Base-by-base conservation (phyloP, 108 stramenopile genomes). In the Nitzschia palea region DNA sequence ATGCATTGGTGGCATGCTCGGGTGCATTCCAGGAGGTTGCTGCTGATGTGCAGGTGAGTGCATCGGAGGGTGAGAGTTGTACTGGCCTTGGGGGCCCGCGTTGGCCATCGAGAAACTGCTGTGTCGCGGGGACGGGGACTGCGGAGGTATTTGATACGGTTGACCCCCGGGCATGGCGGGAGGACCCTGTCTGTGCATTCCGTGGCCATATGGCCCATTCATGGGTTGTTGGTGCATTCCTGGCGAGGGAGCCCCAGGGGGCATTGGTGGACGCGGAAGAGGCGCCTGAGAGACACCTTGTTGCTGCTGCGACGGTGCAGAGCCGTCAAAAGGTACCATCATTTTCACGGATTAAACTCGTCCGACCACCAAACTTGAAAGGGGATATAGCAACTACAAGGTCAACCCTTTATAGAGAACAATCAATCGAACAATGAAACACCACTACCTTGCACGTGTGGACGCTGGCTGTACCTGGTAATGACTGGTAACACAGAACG, bases 261-360 rank as follows among this genome's bases (percentile, higher is more conserved):
- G 68, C 70, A 88, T 80, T 51, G 79, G 87, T 17, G 71, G 78
- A 37, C 79, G 78, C 2, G 68, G 74, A 52, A 69, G 48, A 1
- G 73, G 65, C 37, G 73, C 64, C 27, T 54, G 73, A 8, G 55
- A 65, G 8, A 64, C 67, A 28, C 73, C 67, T 32, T 75, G 70
- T 56, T 81, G 79, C 45, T 82, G 81, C 68, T 80, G 84, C 34
- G 76, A 55, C 29, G 73, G 68, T 34, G 72, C 67, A 34, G 80
- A 65, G n/a, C 75, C 75, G 58, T 88, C 87, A 59, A 80, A 85
- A 40, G 79, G 79, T 54, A 57, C 78, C 84, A 85, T 85, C 79
- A 74, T 80, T 40, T 40, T 14, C 10, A 40, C 14, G 14, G 14
- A 40, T 8, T 8, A 40, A 40, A 40, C 37, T 40, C 37, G 37